Evolutionary conservation across 2,329 filamentous ascomycete genomes (phyloP).

Genomic region (Aspergillus sp.): DNA sequence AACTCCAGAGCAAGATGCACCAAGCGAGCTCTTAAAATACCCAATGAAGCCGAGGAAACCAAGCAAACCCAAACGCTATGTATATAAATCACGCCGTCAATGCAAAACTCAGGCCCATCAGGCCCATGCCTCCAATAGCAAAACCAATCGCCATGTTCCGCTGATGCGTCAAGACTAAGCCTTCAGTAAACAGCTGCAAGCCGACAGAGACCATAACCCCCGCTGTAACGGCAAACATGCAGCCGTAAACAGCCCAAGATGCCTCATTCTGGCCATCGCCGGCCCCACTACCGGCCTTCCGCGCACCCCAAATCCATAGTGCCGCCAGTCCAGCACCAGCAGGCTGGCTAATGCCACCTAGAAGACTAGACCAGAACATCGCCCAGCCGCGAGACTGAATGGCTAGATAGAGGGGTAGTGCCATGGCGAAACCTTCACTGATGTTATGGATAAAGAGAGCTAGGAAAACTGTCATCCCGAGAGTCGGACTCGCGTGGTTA

Average conservation of each 20-base stretch:
- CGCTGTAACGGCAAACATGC: constrained; percentile 82
- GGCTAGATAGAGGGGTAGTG: constrained; percentile 87
- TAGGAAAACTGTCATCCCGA: constrained; percentile 91
- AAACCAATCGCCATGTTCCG: constrained; percentile 38
- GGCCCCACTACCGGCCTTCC: constrained; percentile 41
- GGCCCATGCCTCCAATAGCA: constrained; percentile 65
- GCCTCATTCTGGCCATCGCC: constrained; percentile 33
- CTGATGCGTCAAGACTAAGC: constrained; percentile 67
- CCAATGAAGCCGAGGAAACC: background rate
- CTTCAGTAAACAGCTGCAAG: constrained; percentile 84
- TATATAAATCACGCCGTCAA: constrained; percentile 59
- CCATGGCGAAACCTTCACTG: constrained; percentile 93
- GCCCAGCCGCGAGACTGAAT: constrained; percentile 76
- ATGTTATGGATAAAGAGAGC: constrained; percentile 98
- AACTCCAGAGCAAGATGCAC: constrained; percentile 8
- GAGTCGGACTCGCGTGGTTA: constrained; percentile 86
- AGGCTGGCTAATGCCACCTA: constrained; percentile 86
- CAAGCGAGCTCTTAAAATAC: background rate
- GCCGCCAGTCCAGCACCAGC: constrained; percentile 81
- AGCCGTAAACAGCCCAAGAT: constrained; percentile 54
- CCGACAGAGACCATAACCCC: constrained; percentile 96
- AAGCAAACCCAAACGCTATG: constrained; percentile 5
- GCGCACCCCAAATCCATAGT: constrained; percentile 77
- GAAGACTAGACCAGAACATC: constrained; percentile 77
- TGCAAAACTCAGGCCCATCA: constrained; percentile 82